phyloP scores from a whole-genome alignment of 192 early-diverging fungal species.

The Umbelopsis ramanniana region DNA sequence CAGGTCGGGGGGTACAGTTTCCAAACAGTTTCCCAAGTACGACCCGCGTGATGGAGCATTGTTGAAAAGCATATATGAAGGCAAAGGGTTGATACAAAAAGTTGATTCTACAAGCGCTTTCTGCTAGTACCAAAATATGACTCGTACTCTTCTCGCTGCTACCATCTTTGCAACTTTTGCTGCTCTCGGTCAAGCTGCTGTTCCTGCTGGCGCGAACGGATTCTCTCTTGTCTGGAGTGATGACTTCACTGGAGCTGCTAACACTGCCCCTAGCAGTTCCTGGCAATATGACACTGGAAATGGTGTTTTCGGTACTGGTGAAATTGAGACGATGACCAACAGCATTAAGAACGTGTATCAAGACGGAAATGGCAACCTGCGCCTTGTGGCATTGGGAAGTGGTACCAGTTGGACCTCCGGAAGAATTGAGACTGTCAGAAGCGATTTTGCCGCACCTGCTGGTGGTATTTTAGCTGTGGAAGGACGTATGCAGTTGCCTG shows the following conservation, averaged over 20 bases:
- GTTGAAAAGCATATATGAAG: background rate
- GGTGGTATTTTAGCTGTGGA: constrained; percentile 10
- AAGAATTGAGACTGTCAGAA: constrained; percentile 5
- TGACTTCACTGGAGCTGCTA: constrained; percentile 2
- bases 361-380: constrained; percentile 9
- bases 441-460: background rate
- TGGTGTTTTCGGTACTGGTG: constrained; percentile 4
- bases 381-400: background rate
- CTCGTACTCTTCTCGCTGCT: constrained; percentile 1
- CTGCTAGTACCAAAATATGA: background rate
- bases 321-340: constrained; percentile 14
- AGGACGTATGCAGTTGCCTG: constrained; percentile 13
- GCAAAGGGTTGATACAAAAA: background rate
- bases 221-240: constrained; percentile 14
- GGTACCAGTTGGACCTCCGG: constrained; percentile 12
- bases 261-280: constrained; percentile 5
- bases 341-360: background rate
- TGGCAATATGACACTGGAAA: constrained; percentile 9
- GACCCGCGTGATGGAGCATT: background rate
- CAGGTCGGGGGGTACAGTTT: background rate
- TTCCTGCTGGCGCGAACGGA: constrained; percentile 13
- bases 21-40: background rate
- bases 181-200: background rate
- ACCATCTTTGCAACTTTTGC: background rate
- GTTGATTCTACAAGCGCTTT: no score